phyloP scores from a whole-genome alignment of 257 asterid genomes.

The Solanum sejunctum region DNA sequence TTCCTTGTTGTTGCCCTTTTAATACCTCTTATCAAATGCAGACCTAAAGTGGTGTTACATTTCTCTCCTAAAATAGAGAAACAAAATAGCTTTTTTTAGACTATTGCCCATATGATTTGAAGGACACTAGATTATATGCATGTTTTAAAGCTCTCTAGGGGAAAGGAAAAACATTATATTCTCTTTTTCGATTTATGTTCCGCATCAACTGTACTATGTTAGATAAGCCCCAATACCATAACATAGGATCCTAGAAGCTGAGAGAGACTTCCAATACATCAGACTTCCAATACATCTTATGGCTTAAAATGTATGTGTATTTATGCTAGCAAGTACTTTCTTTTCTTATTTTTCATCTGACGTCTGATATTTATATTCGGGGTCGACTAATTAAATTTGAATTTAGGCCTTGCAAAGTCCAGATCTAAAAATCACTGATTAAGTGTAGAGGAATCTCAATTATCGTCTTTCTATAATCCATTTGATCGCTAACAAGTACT shows the following conservation, averaged over 20 bases:
- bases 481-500: too few species aligned
- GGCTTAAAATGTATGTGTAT: background rate
- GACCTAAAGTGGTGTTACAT: background rate
- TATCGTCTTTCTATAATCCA: too few species aligned
- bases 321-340: background rate
- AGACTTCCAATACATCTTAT: background rate
- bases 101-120: background rate
- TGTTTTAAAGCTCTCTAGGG: background rate
- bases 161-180: background rate
- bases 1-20: background rate
- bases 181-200: background rate
- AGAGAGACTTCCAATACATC: background rate
- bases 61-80: background rate
- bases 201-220: background rate
- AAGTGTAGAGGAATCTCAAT: too few species aligned
- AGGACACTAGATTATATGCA: background rate
- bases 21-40: background rate
- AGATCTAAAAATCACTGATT: too few species aligned
- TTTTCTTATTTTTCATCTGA: background rate
- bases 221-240: background rate
- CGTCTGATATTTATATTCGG: too few species aligned
- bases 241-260: background rate
- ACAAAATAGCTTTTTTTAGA: background rate
- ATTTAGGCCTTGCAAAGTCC: too few species aligned
- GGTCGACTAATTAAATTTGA: too few species aligned